These are phyloP conservation scores for Nitzschia sp. DNA, from an alignment of 108 stramenopile species.

Conservation along the genomic window DNA sequence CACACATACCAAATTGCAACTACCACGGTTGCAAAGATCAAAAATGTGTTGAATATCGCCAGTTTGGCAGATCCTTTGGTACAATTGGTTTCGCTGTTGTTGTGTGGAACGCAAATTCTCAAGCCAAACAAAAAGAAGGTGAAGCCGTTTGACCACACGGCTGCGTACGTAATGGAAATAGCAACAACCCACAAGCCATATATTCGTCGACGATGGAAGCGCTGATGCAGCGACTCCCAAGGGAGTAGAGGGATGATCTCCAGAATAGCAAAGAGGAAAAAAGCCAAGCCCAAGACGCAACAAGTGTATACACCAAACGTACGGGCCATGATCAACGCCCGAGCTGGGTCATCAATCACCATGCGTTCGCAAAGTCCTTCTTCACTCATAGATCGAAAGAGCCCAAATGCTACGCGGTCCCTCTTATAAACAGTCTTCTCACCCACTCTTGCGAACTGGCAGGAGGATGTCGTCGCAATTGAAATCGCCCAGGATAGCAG, in stretches of 20 bases:
- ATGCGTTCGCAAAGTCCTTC: neutral
- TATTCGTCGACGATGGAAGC: neutral
- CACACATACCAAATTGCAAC: neutral
- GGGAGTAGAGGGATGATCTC: neutral
- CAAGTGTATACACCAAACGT: neutral
- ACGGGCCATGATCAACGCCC: neutral
- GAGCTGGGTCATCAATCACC: neutral
- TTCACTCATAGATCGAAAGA: neutral
- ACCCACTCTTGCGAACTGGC: neutral
- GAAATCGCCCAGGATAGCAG: neutral
- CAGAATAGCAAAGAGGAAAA: neutral
- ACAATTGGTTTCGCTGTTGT: neutral
- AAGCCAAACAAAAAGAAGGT: conserved; percentile 2
- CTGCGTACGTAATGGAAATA: neutral
- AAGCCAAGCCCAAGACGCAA: neutral
- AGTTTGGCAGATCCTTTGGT: neutral
- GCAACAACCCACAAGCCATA: neutral
- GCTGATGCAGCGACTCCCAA: neutral
- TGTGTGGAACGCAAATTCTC: neutral
- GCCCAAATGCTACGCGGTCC: neutral
- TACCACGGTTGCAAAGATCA: neutral
- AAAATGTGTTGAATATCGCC: neutral
- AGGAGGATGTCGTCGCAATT: neutral
- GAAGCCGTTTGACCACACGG: neutral
- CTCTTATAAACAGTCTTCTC: neutral